A percentile compares a stretch with the other conserved stretches of the same genome.
These are phyloP conservation scores for Calonectria honghensis DNA, from an alignment of 2,329 filamentous ascomycete species.

Conservation along the genomic window DNA sequence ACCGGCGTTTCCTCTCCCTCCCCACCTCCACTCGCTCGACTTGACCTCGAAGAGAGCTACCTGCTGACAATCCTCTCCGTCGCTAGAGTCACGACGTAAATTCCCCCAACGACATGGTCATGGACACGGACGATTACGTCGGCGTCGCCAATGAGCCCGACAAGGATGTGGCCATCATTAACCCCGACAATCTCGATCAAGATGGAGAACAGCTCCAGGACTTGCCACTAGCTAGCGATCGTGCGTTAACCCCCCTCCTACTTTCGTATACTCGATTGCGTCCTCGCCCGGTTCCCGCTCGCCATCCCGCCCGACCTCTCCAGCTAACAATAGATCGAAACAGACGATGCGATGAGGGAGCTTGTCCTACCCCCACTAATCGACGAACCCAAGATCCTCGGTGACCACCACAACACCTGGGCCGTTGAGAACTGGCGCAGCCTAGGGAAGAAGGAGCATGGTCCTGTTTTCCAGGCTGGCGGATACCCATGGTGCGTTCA, in stretches of 20 bases:
- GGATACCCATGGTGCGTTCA: conserved; percentile 86
- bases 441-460: conserved; percentile 87
- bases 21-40: conserved; percentile 43
- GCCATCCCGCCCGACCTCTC: conserved; percentile 17
- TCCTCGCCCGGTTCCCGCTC: conserved; percentile 4
- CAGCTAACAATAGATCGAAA: conserved; percentile 48
- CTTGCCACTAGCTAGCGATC: conserved; percentile 70
- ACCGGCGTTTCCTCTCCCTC: conserved; percentile 43
- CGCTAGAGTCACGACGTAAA: conserved; percentile 72
- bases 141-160: conserved; percentile 69
- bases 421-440: conserved; percentile 88
- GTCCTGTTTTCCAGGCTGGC: conserved; percentile 89
- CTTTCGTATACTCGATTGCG: conserved; percentile 23
- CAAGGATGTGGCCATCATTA: conserved; percentile 73
- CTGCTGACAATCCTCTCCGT: conserved; percentile 52
- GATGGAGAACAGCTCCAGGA: conserved; percentile 69
- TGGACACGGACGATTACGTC: conserved; percentile 74
- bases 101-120: conserved; percentile 74
- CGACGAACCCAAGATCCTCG: conserved; percentile 87
- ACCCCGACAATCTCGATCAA: conserved; percentile 70
- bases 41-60: conserved; percentile 44
- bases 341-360: conserved; percentile 90
- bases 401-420: conserved; percentile 88
- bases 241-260: conserved; percentile 62
- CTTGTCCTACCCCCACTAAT: conserved; percentile 82